Evolutionary conservation across 1,139 yeast genomes (phyloP).

Genomic region (Blastobotrys buckinghamii): DNA sequence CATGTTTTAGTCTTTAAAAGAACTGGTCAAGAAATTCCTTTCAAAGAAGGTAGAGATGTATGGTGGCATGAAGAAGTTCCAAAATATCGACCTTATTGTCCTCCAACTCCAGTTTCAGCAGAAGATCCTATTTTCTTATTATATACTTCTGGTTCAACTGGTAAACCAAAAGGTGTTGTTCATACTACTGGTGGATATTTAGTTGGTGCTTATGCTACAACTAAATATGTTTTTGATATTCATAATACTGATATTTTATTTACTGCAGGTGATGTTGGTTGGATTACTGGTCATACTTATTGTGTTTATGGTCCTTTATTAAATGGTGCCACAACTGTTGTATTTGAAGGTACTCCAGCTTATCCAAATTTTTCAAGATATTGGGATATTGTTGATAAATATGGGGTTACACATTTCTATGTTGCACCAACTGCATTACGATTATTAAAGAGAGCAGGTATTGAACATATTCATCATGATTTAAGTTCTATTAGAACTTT

Average conservation of each 20-base stretch:
- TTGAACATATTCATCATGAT: constrained; percentile 82
- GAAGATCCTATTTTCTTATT: constrained; percentile 93
- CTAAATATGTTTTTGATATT: constrained; percentile 88
- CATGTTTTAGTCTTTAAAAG: constrained; percentile 83
- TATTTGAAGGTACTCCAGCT: constrained; percentile 97
- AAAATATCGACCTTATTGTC: constrained; percentile 77
- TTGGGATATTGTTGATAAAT: constrained; percentile 93
- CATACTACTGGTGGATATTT: constrained; percentile 93
- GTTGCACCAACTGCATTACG: constrained; percentile 98
- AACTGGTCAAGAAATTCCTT: constrained; percentile 66
- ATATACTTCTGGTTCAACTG: constrained; percentile 96
- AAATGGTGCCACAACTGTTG: constrained; percentile 84
- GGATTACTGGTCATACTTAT: constrained; percentile 99
- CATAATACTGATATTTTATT: constrained; percentile 70
- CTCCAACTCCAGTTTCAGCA: constrained; percentile 81
- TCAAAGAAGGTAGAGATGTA: constrained; percentile 79
- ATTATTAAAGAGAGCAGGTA: constrained; percentile 92
- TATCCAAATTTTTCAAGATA: constrained; percentile 95
- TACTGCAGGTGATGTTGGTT: constrained; percentile 98
- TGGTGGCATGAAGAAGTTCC: constrained; percentile 90
- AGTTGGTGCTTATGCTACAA: constrained; percentile 90
- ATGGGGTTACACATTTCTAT: constrained; percentile 93
- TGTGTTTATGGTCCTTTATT: constrained; percentile 90
- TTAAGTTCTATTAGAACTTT: constrained; percentile 82
- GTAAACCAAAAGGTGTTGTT: constrained; percentile 97